Evolutionary conservation across 2,329 filamentous ascomycete genomes (phyloP).

Genomic region (Cladosporium phlei): DNA sequence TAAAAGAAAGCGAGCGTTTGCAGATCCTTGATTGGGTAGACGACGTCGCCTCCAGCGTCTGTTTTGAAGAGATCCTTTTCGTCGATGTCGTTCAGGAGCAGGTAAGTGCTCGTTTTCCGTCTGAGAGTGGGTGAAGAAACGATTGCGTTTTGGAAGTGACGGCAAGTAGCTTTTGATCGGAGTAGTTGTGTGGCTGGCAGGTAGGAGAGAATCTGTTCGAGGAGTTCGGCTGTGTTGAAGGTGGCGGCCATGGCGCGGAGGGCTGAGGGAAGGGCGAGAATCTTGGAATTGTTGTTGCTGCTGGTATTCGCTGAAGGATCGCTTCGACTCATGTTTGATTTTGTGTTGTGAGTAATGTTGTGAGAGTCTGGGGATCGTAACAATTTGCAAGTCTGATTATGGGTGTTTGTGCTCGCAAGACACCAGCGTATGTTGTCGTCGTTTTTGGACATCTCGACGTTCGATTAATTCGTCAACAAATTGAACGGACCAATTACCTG

Average conservation of each 20-base stretch:
- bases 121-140: not conserved
- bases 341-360: not conserved
- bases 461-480: not conserved
- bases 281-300: too few relatives aligned
- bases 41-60: not conserved
- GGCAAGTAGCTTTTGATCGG: not conserved
- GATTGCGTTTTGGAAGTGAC: not conserved
- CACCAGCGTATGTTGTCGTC: not conserved
- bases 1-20: constrained; percentile 2
- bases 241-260: not conserved
- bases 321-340: too few relatives aligned
- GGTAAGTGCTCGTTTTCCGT: not conserved
- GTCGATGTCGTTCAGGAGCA: not conserved
- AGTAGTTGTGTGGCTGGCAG: not conserved
- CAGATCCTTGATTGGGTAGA: not conserved
- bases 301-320: too few relatives aligned
- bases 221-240: constrained; percentile 5
- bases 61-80: not conserved
- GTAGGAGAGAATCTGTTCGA: constrained; percentile 7
- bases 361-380: not conserved
- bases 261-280: too few relatives aligned
- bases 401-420: too few relatives aligned
- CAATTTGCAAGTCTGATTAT: too few relatives aligned
- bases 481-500: constrained; percentile 7
- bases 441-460: not conserved